Percentiles rank a stretch among this genome's conserved stretches.
Evolutionary conservation across 176 grass and related monocot genomes (phyloP).

Genomic region (Dactylis glomerata): DNA sequence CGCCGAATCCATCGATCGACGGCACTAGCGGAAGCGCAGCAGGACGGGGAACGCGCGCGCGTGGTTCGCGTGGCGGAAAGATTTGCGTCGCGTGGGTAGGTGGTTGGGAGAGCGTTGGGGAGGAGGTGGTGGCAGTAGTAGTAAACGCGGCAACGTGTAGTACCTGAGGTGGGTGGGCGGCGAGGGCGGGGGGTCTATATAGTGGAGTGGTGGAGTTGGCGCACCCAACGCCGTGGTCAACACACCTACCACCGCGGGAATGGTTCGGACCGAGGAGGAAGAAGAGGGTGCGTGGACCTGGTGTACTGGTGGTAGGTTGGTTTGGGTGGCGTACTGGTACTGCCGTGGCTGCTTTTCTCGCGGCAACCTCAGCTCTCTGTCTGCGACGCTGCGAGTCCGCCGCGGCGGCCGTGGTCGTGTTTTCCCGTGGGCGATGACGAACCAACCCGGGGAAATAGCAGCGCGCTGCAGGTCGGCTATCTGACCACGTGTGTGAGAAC

Average conservation of each 20-base stretch:
- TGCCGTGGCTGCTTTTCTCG: too few species aligned
- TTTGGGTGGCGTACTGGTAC: too few species aligned
- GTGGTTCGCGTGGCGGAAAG: background rate
- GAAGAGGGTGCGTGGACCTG: too few species aligned
- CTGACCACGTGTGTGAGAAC: too few species aligned
- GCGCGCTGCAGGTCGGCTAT: too few species aligned
- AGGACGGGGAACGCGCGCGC: background rate
- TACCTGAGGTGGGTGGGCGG: background rate
- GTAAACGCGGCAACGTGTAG: background rate
- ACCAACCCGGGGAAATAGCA: too few species aligned
- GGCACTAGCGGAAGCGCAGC: background rate
- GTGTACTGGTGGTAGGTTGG: too few species aligned
- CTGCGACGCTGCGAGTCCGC: too few species aligned
- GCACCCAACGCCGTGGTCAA: slow-evolving; percentile 45
- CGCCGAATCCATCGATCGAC: slow-evolving; percentile 22
- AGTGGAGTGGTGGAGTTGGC: slow-evolving; percentile 21
- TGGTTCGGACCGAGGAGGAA: too few species aligned
- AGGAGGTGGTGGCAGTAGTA: background rate
- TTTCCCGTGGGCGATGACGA: too few species aligned
- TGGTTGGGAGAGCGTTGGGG: slow-evolving; percentile 20
- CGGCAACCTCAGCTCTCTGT: too few species aligned
- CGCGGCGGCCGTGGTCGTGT: too few species aligned
- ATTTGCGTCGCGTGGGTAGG: background rate
- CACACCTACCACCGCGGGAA: slow-evolving; percentile 28
- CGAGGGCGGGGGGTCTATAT: slow-evolving; percentile 17